Conservation (phyloP, 2,329 filamentous ascomycete species). For the Ceratocystis ficicola region DNA sequence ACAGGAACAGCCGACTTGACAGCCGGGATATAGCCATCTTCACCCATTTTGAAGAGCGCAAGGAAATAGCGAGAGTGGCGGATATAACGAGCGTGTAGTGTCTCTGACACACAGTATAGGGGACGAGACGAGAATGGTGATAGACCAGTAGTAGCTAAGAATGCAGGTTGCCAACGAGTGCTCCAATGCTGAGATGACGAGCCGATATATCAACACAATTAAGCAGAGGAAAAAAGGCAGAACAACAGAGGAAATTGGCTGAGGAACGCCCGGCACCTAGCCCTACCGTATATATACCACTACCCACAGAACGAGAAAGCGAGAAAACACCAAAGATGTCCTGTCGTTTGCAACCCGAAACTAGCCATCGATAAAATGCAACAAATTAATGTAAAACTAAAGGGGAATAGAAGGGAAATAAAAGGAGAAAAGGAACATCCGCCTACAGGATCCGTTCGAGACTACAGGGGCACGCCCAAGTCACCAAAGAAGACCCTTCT, state of each 20-base stretch:
- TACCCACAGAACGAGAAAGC: not conserved
- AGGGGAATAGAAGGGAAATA: constrained; percentile 11
- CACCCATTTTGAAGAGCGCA: constrained; percentile 11
- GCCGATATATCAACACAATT: not conserved
- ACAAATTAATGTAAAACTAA: not conserved
- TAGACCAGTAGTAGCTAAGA: not conserved
- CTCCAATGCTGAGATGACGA: not conserved
- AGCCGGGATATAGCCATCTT: constrained; percentile 18
- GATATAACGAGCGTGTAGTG: not conserved
- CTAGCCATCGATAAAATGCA: not conserved
- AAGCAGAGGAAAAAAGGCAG: not conserved
- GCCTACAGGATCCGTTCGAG: not conserved
- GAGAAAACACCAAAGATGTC: constrained; percentile 3
- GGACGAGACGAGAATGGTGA: not conserved
- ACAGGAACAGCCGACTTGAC: constrained; percentile 6
- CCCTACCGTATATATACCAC: not conserved
- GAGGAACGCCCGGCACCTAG: not conserved
- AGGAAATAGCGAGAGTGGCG: not conserved
- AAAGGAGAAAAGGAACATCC: constrained; percentile 4
- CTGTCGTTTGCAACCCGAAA: not conserved
- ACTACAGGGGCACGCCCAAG: not conserved
- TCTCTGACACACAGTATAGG: not conserved
- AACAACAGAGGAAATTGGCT: not conserved
- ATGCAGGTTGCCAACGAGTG: not conserved
- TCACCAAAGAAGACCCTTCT: constrained; percentile 5